Percentiles rank a stretch among this genome's conserved stretches.
These are phyloP conservation scores for Astragalus glycyphyllos DNA, from an alignment of 306 rosid genomes.

Conservation along the genomic window DNA sequence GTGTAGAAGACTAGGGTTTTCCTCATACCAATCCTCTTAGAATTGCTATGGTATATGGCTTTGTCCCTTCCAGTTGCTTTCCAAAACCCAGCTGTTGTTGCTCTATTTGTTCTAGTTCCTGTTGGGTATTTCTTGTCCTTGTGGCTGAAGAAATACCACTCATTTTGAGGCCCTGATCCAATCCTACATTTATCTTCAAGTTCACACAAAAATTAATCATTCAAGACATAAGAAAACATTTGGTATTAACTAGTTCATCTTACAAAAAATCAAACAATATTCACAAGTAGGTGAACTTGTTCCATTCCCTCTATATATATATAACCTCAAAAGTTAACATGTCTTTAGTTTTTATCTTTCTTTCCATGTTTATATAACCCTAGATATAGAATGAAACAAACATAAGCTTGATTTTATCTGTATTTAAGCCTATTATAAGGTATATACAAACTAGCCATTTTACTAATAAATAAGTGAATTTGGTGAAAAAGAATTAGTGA, in stretches of 20 bases:
- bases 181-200: slow-evolving; percentile 83
- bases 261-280: background rate
- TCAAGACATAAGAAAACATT: background rate
- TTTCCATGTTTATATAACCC: slow-evolving; percentile 23
- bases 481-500: too few species aligned
- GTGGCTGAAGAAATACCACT: slow-evolving; percentile 99
- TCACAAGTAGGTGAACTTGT: background rate
- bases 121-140: slow-evolving; percentile 98
- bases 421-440: too few species aligned
- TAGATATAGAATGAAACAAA: background rate
- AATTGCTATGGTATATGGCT: slow-evolving; percentile 69
- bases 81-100: slow-evolving; percentile 97
- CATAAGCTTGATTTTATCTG: background rate
- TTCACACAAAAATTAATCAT: background rate
- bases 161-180: slow-evolving; percentile 95
- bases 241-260: slow-evolving; percentile 19
- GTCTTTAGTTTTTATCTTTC: background rate
- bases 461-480: too few species aligned
- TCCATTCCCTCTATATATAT: background rate
- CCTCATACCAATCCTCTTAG: slow-evolving; percentile 95
- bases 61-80: slow-evolving; percentile 99
- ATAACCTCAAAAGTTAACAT: background rate
- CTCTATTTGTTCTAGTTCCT: slow-evolving; percentile 92
- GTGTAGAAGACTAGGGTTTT: slow-evolving; percentile 96
- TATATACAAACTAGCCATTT: too few species aligned